These are phyloP conservation scores for Closterium sp. DNA, from an alignment of 139 green algal genomes.

Conservation along the genomic window DNA sequence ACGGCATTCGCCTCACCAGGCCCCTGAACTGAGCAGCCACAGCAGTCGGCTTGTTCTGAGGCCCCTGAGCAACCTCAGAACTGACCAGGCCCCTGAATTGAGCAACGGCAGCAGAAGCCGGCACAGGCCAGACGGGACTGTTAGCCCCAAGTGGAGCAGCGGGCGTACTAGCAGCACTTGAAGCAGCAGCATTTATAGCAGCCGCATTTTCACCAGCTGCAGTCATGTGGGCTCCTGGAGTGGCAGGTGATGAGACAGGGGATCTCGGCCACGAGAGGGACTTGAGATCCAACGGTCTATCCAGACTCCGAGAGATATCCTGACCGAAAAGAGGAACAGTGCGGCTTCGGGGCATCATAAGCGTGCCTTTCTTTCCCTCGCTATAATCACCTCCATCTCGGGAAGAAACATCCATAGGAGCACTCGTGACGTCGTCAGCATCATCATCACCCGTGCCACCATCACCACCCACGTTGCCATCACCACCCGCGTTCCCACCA, in stretches of 20 bases:
- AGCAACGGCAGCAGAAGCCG: background rate
- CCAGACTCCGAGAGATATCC: background rate
- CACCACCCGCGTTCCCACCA: background rate
- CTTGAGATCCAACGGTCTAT: background rate
- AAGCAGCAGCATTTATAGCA: background rate
- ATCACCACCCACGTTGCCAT: background rate
- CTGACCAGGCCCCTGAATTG: background rate
- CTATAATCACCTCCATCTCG: background rate
- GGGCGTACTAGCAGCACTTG: background rate
- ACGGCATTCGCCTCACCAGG: no score
- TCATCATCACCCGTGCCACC: background rate
- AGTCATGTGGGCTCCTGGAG: background rate
- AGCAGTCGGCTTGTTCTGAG: no score
- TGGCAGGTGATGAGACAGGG: background rate
- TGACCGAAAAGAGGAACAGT: background rate
- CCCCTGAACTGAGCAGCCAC: no score
- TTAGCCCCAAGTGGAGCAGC: no score
- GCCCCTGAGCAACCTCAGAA: no score
- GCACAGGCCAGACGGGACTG: no score
- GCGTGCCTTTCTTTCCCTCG: background rate
- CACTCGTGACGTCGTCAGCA: background rate
- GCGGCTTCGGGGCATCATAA: background rate
- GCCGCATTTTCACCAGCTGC: background rate
- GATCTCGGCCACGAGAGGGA: background rate
- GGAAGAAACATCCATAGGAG: background rate